Percentiles rank a stretch among this genome's conserved stretches.
Conservation (phyloP, 768 basidiomycete genomes). For the Lenzites betulinus region DNA sequence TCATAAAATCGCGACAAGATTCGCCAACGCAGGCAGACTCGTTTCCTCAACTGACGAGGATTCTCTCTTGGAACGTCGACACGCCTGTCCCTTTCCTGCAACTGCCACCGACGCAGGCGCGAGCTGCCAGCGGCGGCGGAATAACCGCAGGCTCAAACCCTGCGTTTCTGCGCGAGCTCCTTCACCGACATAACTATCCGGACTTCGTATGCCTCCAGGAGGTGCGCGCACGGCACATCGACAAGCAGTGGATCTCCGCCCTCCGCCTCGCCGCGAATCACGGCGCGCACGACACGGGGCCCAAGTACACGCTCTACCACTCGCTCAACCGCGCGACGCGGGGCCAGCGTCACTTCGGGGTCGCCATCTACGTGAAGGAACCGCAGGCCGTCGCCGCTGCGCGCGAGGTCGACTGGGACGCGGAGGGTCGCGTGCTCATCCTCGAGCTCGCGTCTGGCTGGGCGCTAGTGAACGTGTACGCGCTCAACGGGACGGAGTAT, state of each 20-base stretch:
- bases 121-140: conserved; percentile 10
- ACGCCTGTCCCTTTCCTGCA: conserved; percentile 29
- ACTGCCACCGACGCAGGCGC: conserved; percentile 19
- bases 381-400: conserved; percentile 16
- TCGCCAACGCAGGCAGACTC: neutral
- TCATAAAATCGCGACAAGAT: neutral
- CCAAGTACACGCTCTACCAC: conserved; percentile 25
- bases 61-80: conserved; percentile 30
- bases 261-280: conserved; percentile 22
- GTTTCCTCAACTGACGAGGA: conserved; percentile 1
- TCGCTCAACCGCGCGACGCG: conserved; percentile 26
- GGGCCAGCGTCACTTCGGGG: conserved; percentile 29
- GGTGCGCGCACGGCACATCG: conserved; percentile 26
- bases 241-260: conserved; percentile 26
- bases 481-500: conserved; percentile 31
- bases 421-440: conserved; percentile 28
- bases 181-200: conserved; percentile 23
- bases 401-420: conserved; percentile 31
- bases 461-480: conserved; percentile 32
- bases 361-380: conserved; percentile 23
- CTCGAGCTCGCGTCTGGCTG: conserved; percentile 29
- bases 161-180: conserved; percentile 22
- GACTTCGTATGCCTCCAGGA: conserved; percentile 31
- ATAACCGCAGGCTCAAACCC: conserved; percentile 18
- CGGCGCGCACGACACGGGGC: conserved; percentile 15